Evolutionary conservation across 257 asterid species (phyloP).

Genomic region (Solanum arcanum): DNA sequence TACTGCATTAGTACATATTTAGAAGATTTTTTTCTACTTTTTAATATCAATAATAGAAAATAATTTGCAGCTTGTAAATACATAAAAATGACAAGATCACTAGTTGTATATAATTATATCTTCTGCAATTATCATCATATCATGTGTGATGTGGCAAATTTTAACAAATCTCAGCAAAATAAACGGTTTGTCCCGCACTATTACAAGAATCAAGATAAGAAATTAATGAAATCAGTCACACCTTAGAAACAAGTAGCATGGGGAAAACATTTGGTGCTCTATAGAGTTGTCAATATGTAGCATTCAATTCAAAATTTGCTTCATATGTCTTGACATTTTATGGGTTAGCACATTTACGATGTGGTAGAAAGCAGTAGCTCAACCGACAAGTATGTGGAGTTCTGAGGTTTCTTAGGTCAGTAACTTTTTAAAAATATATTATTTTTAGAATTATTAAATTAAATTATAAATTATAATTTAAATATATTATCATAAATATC

Average conservation of each 20-base stretch:
- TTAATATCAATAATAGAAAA: background rate
- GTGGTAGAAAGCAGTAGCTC: too few relatives aligned
- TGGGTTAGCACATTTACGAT: accelerated
- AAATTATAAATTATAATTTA: too few relatives aligned
- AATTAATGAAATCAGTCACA: background rate
- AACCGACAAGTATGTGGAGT: too few relatives aligned
- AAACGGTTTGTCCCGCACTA: background rate
- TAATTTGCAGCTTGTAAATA: background rate
- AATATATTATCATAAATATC: too few relatives aligned
- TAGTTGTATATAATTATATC: background rate
- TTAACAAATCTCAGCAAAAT: background rate
- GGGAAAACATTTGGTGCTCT: too few relatives aligned
- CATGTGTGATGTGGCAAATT: background rate
- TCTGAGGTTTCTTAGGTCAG: too few relatives aligned
- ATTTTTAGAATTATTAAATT: too few relatives aligned
- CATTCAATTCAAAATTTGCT: too few relatives aligned
- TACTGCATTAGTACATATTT: background rate
- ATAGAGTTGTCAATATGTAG: too few relatives aligned
- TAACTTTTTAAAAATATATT: too few relatives aligned
- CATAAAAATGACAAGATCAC: background rate
- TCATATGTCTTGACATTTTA: too few relatives aligned
- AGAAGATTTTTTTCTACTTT: background rate
- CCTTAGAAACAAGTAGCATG: too few relatives aligned
- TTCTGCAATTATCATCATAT: background rate
- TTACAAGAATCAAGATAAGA: background rate